These are phyloP conservation scores for Phytophthora litchii DNA, from an alignment of 352 stramenopile species.

Conservation along the genomic window DNA sequence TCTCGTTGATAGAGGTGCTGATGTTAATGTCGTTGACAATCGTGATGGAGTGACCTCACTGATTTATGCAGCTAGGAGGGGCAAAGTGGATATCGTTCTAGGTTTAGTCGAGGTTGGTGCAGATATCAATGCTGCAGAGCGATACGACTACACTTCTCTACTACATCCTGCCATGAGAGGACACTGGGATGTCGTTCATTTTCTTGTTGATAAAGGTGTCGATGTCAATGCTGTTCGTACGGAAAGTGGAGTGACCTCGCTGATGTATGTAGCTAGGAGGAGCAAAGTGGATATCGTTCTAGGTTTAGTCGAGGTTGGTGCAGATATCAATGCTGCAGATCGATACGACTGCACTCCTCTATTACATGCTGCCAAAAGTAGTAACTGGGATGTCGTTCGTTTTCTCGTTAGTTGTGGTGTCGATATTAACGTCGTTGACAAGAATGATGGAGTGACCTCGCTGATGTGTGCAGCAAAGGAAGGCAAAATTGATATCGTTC, in stretches of 20 bases:
- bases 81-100: too few species aligned
- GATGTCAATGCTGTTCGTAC: not conserved
- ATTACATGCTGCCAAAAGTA: not conserved
- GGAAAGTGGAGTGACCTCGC: not conserved
- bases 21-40: too few species aligned
- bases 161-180: too few species aligned
- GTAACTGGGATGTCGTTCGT: not conserved
- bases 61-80: too few species aligned
- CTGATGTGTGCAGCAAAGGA: not conserved
- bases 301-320: not conserved
- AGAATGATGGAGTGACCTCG: not conserved
- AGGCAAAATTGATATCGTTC: not conserved
- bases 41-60: too few species aligned
- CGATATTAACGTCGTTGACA: not conserved
- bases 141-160: too few species aligned
- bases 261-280: not conserved
- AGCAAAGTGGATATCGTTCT: not conserved
- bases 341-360: not conserved
- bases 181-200: not conserved
- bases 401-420: not conserved
- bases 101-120: too few species aligned
- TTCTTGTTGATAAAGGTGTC: not conserved
- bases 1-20: too few species aligned
- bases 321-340: not conserved
- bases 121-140: too few species aligned